Evolutionary conservation across 805 yeast species (phyloP), one percentile per base, ranked within the genome.

Genomic region (Wickerhamiella dianesei): DNA sequence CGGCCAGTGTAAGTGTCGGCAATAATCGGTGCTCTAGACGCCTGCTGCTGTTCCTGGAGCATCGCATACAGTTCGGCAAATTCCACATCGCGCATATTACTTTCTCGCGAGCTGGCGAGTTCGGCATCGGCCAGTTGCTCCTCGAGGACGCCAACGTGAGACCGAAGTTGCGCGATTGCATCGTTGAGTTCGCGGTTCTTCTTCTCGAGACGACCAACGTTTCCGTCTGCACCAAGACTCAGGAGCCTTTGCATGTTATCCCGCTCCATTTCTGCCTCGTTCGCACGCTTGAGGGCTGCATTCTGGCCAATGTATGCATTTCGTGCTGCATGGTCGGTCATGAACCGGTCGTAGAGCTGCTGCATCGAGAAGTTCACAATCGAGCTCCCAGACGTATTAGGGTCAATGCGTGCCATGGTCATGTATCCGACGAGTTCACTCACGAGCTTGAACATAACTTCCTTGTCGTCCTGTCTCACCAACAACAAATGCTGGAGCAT

Each of bases 251-350:
- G 74, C 67, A 85, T 69, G 32, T 75, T 77, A 59, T 75, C 77
- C 48, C 77, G 63, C 56, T 80, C 86, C 2, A 76, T 76, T 17
- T 65, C 62, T 14, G 79, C 77, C 49, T 71, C 72, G 50, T 77
- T 80, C 2, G 79, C 74, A 37, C 66, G 68, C 48, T 68, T 68
- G 3, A 71, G 67, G 37, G 79, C 71, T 41, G 70, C 75, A 56
- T 72, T 71, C 35, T 79, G 70, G 46, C 75, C 86, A 46, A 58
- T 59, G 46, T 68, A 72, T 50, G 95, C 94, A 50, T 82, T 72
- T 45, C 78, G 70, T 12, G 94, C 94, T 64, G 80, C 79, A 46
- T 85, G 94, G 60, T 89, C 96, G 0, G 95, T 83, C 54, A 79
- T 79, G 58, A 88, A 70, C 21, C 82, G 73, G 40, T 85, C 79